Percentiles rank a stretch among this genome's conserved stretches.
Evolutionary conservation across 768 basidiomycete species (phyloP).

Genomic region (Trametes maxima): DNA sequence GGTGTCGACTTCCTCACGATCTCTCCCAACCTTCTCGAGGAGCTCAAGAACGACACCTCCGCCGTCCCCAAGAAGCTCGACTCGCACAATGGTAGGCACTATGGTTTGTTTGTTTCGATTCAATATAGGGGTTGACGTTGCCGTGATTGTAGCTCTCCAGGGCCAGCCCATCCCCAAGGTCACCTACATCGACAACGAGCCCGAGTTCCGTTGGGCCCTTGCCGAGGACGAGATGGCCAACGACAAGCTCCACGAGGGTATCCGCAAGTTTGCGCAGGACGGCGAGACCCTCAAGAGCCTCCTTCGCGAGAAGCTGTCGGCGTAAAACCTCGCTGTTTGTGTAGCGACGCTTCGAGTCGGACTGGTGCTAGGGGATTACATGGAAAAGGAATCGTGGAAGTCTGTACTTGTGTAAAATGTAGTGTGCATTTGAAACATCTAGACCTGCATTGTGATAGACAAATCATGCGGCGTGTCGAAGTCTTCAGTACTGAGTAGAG

Average conservation of each 20-base stretch:
- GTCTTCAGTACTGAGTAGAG: too few species aligned
- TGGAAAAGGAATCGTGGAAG: slow-evolving; percentile 11
- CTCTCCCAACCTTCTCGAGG: slow-evolving; percentile 84
- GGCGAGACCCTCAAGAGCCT: slow-evolving; percentile 85
- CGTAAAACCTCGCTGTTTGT: slow-evolving; percentile 26
- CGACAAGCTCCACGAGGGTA: slow-evolving; percentile 98
- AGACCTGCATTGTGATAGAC: slow-evolving; percentile 3
- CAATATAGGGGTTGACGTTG: not conserved
- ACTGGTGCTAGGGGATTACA: not conserved
- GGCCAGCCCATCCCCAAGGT: slow-evolving; percentile 76
- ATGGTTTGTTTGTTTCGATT: not conserved
- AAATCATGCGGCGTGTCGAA: not conserved
- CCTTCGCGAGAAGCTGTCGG: slow-evolving; percentile 69
- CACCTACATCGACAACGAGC: slow-evolving; percentile 86
- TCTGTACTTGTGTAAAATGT: slow-evolving; percentile 19
- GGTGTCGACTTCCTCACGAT: slow-evolving; percentile 99
- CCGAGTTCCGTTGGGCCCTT: slow-evolving; percentile 94
- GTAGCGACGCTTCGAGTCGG: not conserved
- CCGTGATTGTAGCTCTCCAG: slow-evolving; percentile 46
- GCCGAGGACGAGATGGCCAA: slow-evolving; percentile 97
- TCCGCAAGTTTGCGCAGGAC: slow-evolving; percentile 97
- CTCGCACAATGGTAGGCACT: slow-evolving; percentile 54
- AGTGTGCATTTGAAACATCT: slow-evolving; percentile 4
- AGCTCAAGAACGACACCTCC: slow-evolving; percentile 81
- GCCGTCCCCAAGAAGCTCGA: slow-evolving; percentile 87